Base-by-base conservation (phyloP, 164 flowering plant genomes). In the Umbellularia californica region DNA sequence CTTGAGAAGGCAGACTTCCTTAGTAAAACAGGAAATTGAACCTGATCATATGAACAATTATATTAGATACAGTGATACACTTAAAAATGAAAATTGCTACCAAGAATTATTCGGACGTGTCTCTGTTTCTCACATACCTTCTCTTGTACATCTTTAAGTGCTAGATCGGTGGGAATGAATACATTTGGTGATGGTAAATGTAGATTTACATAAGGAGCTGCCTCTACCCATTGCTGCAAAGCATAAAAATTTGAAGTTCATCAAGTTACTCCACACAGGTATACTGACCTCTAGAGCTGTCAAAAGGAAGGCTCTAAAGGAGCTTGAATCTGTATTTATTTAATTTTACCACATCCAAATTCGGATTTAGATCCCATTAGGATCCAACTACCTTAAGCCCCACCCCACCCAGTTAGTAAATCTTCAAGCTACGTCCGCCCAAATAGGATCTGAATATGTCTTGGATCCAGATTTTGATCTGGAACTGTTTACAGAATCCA, bases 131-230 rank as follows among this genome's bases (percentile, higher is more conserved):
- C 19, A 35, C 60, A 24, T 79, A 88, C 96, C 93, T 88, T 83
- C 70, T 88, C 89, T 50, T 77, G 65, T 11, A 78, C 77, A 69
- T 75, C 77, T 82, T 92, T 93, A 52, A 93, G 79, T 28, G 98
- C 83, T 71, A 95, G 81, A 76, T 95, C 97, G 64, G 97, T 88
- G 14, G 98, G 97, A 70, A 95, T 91, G 81, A 95, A 95, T 30
- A 88, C 81, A 83, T 95, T 93, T 33, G 88, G 86, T 23, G 79
- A 74, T 70, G 97, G 99, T 52, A 95, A 85, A 81, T 90, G 95
- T 79, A 95, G 81, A 70, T 83, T 72, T 77, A 84, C 93, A 78
- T 83, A 74, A 70, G 96, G 97, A 70, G 95, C 84, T 68, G 82
- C 79, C 55, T 77, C 77, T 72, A 91, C 83, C 98, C 98, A 95